Evolutionary conservation across 2,329 filamentous ascomycete species (phyloP).

Genomic region (Penicillium paneum): DNA sequence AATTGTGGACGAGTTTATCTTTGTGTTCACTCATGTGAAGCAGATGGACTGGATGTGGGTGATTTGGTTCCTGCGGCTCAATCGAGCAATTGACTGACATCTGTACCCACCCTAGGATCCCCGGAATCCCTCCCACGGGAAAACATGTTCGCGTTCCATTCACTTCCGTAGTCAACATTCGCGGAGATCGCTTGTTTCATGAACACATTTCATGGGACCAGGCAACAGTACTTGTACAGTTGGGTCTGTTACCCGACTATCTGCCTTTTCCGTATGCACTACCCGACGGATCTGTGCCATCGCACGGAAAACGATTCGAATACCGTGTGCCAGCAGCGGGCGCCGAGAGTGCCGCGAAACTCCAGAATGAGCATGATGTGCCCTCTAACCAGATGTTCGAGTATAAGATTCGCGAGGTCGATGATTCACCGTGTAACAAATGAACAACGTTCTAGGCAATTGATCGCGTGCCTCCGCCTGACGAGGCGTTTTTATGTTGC

Average conservation of each 20-base stretch:
- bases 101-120: conserved; percentile 44
- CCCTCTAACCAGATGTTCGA: conserved; percentile 58
- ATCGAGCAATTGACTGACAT: background rate
- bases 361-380: conserved; percentile 49
- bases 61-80: background rate
- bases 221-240: conserved; percentile 58
- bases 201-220: conserved; percentile 73
- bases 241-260: conserved; percentile 63
- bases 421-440: conserved; percentile 5
- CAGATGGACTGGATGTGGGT: conserved; percentile 68
- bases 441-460: background rate
- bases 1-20: conserved; percentile 68
- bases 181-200: conserved; percentile 65
- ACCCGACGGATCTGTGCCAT: conserved; percentile 37
- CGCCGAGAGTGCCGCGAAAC: conserved; percentile 51
- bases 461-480: background rate
- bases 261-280: conserved; percentile 60
- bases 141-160: conserved; percentile 59
- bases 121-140: conserved; percentile 58
- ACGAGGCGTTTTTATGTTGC: background rate
- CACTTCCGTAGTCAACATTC: conserved; percentile 63
- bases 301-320: conserved; percentile 49
- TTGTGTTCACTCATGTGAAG: conserved; percentile 60
- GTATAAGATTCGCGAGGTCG: conserved; percentile 31
- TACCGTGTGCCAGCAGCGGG: conserved; percentile 62